Percentiles rank a stretch among this genome's conserved stretches.
phyloP scores from a whole-genome alignment of 2,329 filamentous ascomycete genomes.

The Pestalotiopsis fici region DNA sequence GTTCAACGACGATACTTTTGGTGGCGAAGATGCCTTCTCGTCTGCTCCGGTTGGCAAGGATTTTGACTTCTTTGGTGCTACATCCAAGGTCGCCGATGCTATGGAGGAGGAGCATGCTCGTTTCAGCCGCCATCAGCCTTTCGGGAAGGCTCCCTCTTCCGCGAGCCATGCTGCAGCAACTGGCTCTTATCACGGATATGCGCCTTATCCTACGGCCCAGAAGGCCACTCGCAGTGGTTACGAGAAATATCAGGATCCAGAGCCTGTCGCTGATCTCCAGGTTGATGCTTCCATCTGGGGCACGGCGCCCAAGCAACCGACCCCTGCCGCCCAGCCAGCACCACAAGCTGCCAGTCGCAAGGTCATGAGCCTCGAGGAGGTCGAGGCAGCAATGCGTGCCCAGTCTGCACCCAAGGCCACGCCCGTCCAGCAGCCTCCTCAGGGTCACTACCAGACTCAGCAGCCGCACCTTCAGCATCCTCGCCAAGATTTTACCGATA shows the following conservation, averaged over 20 bases:
- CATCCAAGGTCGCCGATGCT: constrained; percentile 80
- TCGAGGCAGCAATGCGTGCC: constrained; percentile 87
- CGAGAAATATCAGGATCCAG: constrained; percentile 84
- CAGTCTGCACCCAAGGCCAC: constrained; percentile 43
- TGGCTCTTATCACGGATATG: constrained; percentile 32
- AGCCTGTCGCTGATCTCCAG: constrained; percentile 85
- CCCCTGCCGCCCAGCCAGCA: constrained; percentile 22
- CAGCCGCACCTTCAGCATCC: constrained; percentile 22
- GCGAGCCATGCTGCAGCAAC: constrained; percentile 31
- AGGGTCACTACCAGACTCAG: constrained; percentile 30
- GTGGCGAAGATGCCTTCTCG: constrained; percentile 42
- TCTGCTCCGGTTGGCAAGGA: constrained; percentile 74
- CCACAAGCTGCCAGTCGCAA: constrained; percentile 55
- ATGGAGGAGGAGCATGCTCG: constrained; percentile 90
- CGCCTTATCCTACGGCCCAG: constrained; percentile 38
- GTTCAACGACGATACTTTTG: constrained; percentile 97
- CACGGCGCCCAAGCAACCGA: constrained; percentile 63
- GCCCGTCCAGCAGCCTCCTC: constrained; percentile 37
- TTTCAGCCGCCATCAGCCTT: constrained; percentile 73
- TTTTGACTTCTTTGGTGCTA: constrained; percentile 96
- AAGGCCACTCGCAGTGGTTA: constrained; percentile 80
- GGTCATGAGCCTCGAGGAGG: constrained; percentile 95
- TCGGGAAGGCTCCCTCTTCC: constrained; percentile 40
- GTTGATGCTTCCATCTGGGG: constrained; percentile 95
- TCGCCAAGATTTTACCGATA: constrained; percentile 26